Conservation (phyloP, 83 land plant species). For the Larix sibirica region DNA sequence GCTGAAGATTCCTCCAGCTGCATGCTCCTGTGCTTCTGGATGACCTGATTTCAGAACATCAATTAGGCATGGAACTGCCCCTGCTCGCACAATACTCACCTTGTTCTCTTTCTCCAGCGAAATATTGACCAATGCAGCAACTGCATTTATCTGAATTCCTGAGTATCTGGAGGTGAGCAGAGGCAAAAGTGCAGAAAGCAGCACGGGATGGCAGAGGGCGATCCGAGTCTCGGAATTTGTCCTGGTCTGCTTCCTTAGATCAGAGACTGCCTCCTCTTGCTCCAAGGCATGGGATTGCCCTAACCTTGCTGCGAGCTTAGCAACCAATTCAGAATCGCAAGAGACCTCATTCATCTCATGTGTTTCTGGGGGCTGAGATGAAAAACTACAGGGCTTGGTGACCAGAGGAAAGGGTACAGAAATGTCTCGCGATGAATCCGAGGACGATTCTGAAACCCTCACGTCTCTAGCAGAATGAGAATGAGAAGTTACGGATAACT, state of each 20-base stretch:
- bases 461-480: conserved; percentile 7
- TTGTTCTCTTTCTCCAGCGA: conserved; percentile 75
- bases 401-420: background rate
- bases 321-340: background rate
- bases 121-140: conserved; percentile 75
- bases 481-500: background rate
- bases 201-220: conserved; percentile 28
- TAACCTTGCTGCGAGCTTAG: conserved; percentile 13
- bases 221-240: conserved; percentile 16
- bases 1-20: conserved; percentile 55
- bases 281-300: conserved; percentile 15
- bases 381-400: conserved; percentile 8
- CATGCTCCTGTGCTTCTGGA: conserved; percentile 56
- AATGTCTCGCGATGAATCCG: background rate
- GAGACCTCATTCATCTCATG: background rate
- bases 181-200: conserved; percentile 32
- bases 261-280: conserved; percentile 35
- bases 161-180: conserved; percentile 37
- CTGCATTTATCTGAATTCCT: conserved; percentile 51
- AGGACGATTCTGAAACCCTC: background rate
- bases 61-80: conserved; percentile 58
- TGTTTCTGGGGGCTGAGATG: conserved; percentile 1
- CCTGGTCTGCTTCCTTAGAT: conserved; percentile 39
- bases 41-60: conserved; percentile 47
- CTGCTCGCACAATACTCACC: conserved; percentile 64